Evolutionary conservation across 2,329 filamentous ascomycete genomes (phyloP).

Genomic region (Rutstroemia sp.): DNA sequence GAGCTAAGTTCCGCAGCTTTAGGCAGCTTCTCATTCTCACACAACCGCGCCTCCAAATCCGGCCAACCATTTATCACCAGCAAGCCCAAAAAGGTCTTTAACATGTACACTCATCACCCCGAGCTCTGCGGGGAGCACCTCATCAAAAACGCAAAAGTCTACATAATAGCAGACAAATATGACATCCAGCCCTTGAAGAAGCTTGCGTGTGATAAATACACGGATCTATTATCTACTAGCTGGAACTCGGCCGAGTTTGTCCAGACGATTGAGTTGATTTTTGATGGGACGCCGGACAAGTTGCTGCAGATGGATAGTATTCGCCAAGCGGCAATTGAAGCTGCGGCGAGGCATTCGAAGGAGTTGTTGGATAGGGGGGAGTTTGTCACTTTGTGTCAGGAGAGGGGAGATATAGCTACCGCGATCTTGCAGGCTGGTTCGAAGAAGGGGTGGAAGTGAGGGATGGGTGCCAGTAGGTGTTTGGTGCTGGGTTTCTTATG

Average conservation of each 20-base stretch:
- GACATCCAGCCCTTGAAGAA: slow-evolving; percentile 12
- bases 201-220: slow-evolving; percentile 9
- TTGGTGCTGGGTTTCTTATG: background rate
- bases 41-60: background rate
- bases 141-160: slow-evolving; percentile 11
- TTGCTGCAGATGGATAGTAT: background rate
- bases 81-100: background rate
- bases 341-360: background rate
- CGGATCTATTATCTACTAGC: background rate
- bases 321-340: background rate
- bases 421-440: slow-evolving; percentile 1
- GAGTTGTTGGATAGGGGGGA: slow-evolving; percentile 7
- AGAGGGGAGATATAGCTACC: slow-evolving; percentile 9
- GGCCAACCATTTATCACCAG: background rate
- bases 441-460: background rate
- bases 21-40: too few species aligned
- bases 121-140: background rate
- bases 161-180: slow-evolving; percentile 13
- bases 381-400: slow-evolving; percentile 9
- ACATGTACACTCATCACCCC: background rate
- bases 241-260: slow-evolving; percentile 10
- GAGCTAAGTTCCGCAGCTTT: too few species aligned
- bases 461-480: background rate
- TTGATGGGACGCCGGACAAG: slow-evolving; percentile 10
- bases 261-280: slow-evolving; percentile 10